Evolutionary conservation across 169 alveolate genomes (phyloP), one percentile per base, ranked within the genome.

Genomic region (Babesia bovis): DNA sequence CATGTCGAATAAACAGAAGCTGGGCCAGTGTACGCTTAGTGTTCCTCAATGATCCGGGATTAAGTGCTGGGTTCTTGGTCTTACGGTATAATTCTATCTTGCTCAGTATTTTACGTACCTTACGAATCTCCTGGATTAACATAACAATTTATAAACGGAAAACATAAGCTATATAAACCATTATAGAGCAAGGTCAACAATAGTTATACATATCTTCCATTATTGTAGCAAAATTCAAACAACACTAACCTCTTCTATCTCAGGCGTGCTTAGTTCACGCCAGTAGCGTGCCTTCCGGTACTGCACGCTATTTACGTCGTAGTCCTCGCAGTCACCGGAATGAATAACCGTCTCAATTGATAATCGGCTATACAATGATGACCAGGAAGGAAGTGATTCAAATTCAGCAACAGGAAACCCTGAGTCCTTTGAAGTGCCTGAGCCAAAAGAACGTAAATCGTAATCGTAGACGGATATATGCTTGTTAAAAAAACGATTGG

Each of bases 271-370:
- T 58, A 60, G n/a, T 42, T 77, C 74, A 23, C 85, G 75, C 85
- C 85, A 77, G 50, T 30, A 67, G 17, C 71, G 66, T 26, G 81
- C 81, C 41, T 77, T 77, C 40, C 73, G 85, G 70, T 77, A 77
- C 53, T 66, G 70, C 44, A 77, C 68, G 44, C 77, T 66, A 36
- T 77, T 77, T 3, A 66, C 78, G 66, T 77, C 85, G 61, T 77
- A 77, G 26, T 77, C 72, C 30, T 67, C 76, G 42, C 70, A 77
- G 57, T 77, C 82, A 4, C 57, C 85, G 19, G 85, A 66, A 35
- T 77, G 85, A 59, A 77, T 77, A 23, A 77, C 85, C 25, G 85
- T 77, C 42, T 77, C 85, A 38, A 77, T 77, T 0, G 85, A 77
- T 7, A 63, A 38, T 13, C 85, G 32, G 40, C 85, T 77, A 28